These are phyloP conservation scores for Diplodia corticola DNA, from an alignment of 2,329 filamentous ascomycete genomes.

Conservation along the genomic window DNA sequence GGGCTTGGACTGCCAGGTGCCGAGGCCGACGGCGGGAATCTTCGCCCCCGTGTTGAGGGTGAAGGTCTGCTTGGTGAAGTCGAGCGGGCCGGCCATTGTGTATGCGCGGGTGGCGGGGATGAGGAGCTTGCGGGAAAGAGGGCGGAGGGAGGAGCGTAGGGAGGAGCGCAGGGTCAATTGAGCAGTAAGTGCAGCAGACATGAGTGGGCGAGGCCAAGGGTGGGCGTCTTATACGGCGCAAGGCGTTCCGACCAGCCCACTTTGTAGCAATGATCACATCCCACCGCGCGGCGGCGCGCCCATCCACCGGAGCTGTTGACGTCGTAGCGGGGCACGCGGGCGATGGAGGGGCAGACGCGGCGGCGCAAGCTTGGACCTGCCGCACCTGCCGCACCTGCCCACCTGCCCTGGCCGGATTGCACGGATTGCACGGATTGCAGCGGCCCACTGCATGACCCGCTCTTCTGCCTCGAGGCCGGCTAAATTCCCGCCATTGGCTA, in stretches of 20 bases:
- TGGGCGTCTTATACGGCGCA: slow-evolving; percentile 7
- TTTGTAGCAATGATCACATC: neutral
- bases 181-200: slow-evolving; percentile 26
- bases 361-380: slow-evolving; percentile 5
- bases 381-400: no score
- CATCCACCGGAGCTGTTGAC: neutral
- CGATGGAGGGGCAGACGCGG: slow-evolving; percentile 10
- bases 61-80: slow-evolving; percentile 46
- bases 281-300: slow-evolving; percentile 5
- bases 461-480: neutral
- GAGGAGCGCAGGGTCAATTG: slow-evolving; percentile 31
- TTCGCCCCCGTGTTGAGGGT: slow-evolving; percentile 69
- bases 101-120: neutral
- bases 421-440: no score
- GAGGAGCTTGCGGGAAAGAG: slow-evolving; percentile 1
- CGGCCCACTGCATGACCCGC: neutral
- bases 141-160: slow-evolving; percentile 28
- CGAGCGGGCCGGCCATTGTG: slow-evolving; percentile 29
- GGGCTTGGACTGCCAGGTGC: slow-evolving; percentile 75
- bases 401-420: neutral
- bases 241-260: neutral
- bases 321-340: slow-evolving; percentile 2
- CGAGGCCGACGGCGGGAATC: slow-evolving; percentile 75
- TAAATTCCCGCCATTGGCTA: neutral
- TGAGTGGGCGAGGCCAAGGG: slow-evolving; percentile 1